Evolutionary conservation across 1,284 basidiomycete genomes (phyloP), one percentile per base, ranked within the genome.

Genomic region (Boletus holoroseus): DNA sequence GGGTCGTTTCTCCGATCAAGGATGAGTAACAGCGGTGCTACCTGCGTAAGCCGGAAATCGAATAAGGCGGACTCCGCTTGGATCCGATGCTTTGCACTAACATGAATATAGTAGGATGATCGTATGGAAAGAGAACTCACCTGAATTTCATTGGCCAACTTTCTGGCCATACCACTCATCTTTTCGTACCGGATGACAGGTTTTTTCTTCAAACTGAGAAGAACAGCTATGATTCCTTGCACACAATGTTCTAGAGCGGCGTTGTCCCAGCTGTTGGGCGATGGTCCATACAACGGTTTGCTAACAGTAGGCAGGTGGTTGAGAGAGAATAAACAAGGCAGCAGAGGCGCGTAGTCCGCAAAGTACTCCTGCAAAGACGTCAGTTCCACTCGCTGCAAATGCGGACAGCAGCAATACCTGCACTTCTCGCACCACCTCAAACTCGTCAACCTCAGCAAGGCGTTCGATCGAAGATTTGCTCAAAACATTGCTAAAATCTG

Each of bases 1-100:
- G 96, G 96, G 66, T 99, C 96, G 69, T 97, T 97, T 55, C 95
- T 76, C 50, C 96, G 81, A 72, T 99, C 96, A 50, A 91, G 75
- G 57, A 90, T 87, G 44, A 91, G 76, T 16, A 91, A 71, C 36
- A 90, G 62, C 9, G 89, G 88, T 2, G 86, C 77, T 8, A 86
- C 78, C 70, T 89, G 86, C 3, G 85, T 87, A 45, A 79, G 71
- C 39, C 87, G 76, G 66, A 90, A 91, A 63, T 91, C 86, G 67
- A 91, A 91, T 15, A 91, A 71, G 3, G 77, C 68, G 4, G 84
- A 74, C 64, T 91, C 88, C 16, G 79, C 68, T 68, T 87, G 82
- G 52, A 89, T 81, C 35, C 79, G 78, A 66, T 86, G 82, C 86
- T 91, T 55, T 28, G 27, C 30, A 28, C 54, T 38, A 24, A 46